Conservation (phyloP, 2,329 filamentous ascomycete species). For the Cercospora janseana region DNA sequence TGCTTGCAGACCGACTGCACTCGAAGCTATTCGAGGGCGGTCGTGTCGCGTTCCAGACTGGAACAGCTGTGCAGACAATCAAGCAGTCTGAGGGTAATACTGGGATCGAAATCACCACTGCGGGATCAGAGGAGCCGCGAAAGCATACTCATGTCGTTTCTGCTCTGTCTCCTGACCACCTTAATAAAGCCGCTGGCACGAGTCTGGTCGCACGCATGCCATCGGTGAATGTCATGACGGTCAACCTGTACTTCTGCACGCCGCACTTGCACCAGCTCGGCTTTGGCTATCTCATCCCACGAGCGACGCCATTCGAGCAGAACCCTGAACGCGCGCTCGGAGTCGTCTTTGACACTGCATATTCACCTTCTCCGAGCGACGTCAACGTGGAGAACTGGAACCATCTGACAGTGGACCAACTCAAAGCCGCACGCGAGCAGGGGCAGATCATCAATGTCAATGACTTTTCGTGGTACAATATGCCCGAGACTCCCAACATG, state of each 20-base stretch:
- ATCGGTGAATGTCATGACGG: constrained; percentile 74
- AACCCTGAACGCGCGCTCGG: constrained; percentile 84
- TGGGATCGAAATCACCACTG: constrained; percentile 37
- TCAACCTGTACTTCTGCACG: constrained; percentile 80
- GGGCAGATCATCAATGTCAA: constrained; percentile 36
- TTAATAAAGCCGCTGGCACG: constrained; percentile 38
- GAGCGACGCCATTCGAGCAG: constrained; percentile 63
- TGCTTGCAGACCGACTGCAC: constrained; percentile 41
- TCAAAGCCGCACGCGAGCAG: constrained; percentile 27
- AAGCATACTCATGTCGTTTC: constrained; percentile 60
- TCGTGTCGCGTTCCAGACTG: constrained; percentile 43
- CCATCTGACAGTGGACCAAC: constrained; percentile 24
- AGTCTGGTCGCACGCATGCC: constrained; percentile 58
- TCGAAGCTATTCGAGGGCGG: constrained; percentile 39
- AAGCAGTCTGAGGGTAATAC: constrained; percentile 28
- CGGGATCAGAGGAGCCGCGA: constrained; percentile 20
- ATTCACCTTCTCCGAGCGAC: constrained; percentile 33
- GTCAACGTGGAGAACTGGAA: constrained; percentile 29
- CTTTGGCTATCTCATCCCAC: constrained; percentile 90
- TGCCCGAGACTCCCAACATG: constrained; percentile 32
- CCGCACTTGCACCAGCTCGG: constrained; percentile 66
- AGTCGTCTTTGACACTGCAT: constrained; percentile 84
- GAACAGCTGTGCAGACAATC: constrained; percentile 50
- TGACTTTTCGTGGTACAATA: constrained; percentile 38
- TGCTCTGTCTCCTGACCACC: constrained; percentile 52